Evolutionary conservation across 805 yeast genomes (phyloP).

Genomic region (Lipomyces japonicus): DNA sequence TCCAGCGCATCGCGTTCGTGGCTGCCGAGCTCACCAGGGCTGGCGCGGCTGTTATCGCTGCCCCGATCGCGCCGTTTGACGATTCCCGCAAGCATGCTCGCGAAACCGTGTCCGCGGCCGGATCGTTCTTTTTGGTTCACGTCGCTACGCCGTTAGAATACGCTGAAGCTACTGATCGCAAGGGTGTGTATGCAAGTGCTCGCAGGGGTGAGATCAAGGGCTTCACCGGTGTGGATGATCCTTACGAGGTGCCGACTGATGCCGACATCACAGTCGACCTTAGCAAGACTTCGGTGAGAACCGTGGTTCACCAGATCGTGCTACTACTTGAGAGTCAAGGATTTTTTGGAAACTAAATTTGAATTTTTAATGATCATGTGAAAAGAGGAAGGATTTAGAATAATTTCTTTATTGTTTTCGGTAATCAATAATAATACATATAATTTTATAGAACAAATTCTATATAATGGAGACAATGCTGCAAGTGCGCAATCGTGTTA

Average conservation of each 20-base stretch:
- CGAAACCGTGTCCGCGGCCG: slow-evolving; percentile 46
- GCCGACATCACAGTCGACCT: slow-evolving; percentile 59
- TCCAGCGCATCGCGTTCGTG: slow-evolving; percentile 55
- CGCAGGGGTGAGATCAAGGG: slow-evolving; percentile 48
- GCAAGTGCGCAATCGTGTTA: too few relatives aligned
- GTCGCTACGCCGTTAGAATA: slow-evolving; percentile 49
- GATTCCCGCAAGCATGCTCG: slow-evolving; percentile 45
- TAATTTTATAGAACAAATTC: too few relatives aligned
- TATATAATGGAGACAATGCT: too few relatives aligned
- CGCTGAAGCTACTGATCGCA: slow-evolving; percentile 48
- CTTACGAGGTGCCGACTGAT: slow-evolving; percentile 47
- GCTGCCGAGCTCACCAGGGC: slow-evolving; percentile 75
- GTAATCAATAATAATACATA: too few relatives aligned
- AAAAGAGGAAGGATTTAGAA: not conserved
- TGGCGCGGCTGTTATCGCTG: slow-evolving; percentile 86
- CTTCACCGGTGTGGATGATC: slow-evolving; percentile 46
- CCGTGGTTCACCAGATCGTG: slow-evolving; percentile 72
- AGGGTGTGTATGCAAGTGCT: slow-evolving; percentile 48
- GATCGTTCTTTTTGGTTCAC: slow-evolving; percentile 51
- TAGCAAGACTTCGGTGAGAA: slow-evolving; percentile 54
- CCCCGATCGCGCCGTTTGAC: slow-evolving; percentile 49
- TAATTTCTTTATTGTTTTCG: too few relatives aligned
- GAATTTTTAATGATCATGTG: not conserved
- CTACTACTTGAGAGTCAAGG: slow-evolving; percentile 77
- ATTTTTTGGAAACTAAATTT: slow-evolving; percentile 51